These are phyloP conservation scores for Kwoniella newhampshirensis DNA, from an alignment of 768 basidiomycete species.

Conservation along the genomic window DNA sequence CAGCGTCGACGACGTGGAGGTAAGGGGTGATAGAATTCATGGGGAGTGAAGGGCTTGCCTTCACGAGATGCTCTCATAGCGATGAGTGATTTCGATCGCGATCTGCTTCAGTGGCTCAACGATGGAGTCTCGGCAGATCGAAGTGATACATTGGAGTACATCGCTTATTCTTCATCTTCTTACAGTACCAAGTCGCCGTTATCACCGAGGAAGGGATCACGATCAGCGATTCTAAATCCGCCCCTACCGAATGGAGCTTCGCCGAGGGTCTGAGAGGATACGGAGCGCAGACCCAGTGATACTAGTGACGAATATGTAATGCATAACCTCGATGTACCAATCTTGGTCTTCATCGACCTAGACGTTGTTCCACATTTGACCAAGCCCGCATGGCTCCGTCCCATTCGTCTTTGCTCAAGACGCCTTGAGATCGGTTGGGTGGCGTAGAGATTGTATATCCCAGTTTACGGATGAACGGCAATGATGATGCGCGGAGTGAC, in stretches of 20 bases:
- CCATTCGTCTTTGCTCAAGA: conserved; percentile 36
- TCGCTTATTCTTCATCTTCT: neutral
- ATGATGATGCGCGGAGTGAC: conserved; percentile 25
- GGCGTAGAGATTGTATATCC: conserved; percentile 19
- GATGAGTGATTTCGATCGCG: too few species aligned
- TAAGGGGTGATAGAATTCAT: too few species aligned
- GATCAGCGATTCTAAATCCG: conserved; percentile 73
- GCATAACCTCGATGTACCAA: neutral
- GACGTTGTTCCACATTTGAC: conserved; percentile 20
- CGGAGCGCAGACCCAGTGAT: conserved; percentile 75
- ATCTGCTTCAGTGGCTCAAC: neutral
- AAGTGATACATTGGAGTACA: neutral
- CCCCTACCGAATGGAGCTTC: conserved; percentile 84
- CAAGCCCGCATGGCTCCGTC: conserved; percentile 41
- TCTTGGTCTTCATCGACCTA: conserved; percentile 10
- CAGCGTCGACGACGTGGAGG: too few species aligned
- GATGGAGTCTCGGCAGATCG: neutral
- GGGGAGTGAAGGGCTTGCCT: too few species aligned
- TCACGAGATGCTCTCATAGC: too few species aligned
- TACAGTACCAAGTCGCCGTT: conserved; percentile 90
- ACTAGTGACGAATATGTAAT: neutral
- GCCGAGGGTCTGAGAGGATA: conserved; percentile 81
- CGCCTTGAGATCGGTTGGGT: conserved; percentile 4
- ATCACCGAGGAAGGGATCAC: conserved; percentile 72
- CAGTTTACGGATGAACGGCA: conserved; percentile 30